A percentile compares a stretch with the other conserved stretches of the same genome.
Evolutionary conservation across 352 stramenopile species (phyloP).

Genomic region (Proteromonas lacertae): DNA sequence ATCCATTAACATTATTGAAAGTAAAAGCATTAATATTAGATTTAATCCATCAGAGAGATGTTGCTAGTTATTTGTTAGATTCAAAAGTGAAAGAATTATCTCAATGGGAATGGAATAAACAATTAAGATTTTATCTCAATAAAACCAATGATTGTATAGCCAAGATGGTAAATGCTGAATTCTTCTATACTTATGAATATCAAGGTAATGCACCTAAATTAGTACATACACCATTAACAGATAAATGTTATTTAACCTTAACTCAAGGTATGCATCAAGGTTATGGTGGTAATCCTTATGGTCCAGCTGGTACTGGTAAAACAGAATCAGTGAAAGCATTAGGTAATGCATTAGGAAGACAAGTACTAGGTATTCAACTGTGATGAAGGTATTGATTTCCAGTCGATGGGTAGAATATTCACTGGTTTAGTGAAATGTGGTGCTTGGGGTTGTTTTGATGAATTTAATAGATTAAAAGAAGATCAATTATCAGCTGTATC

Average conservation of each 20-base stretch:
- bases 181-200: slow-evolving; percentile 73
- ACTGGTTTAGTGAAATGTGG: slow-evolving; percentile 68
- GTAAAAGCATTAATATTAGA: slow-evolving; percentile 62
- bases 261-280: slow-evolving; percentile 59
- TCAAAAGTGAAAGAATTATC: slow-evolving; percentile 18
- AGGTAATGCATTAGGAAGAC: slow-evolving; percentile 37
- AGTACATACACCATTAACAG: slow-evolving; percentile 61
- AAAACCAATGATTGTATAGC: slow-evolving; percentile 9
- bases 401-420: slow-evolving; percentile 69
- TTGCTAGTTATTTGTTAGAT: slow-evolving; percentile 38
- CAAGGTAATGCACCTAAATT: slow-evolving; percentile 59
- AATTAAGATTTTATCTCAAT: slow-evolving; percentile 53
- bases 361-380: slow-evolving; percentile 49
- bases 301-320: slow-evolving; percentile 61
- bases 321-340: slow-evolving; percentile 70
- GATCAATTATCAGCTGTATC: slow-evolving; percentile 63
- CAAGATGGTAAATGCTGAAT: slow-evolving; percentile 24
- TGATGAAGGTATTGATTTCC: slow-evolving; percentile 65
- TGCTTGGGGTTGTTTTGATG: no score
- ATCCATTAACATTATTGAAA: slow-evolving; percentile 53
- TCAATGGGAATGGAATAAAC: slow-evolving; percentile 62
- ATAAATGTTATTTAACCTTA: slow-evolving; percentile 68
- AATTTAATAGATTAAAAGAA: slow-evolving; percentile 58
- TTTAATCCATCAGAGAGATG: slow-evolving; percentile 68
- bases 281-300: slow-evolving; percentile 65